Conservation (phyloP, 148 eudicot genomes). For the Fagopyrum esculentum region DNA sequence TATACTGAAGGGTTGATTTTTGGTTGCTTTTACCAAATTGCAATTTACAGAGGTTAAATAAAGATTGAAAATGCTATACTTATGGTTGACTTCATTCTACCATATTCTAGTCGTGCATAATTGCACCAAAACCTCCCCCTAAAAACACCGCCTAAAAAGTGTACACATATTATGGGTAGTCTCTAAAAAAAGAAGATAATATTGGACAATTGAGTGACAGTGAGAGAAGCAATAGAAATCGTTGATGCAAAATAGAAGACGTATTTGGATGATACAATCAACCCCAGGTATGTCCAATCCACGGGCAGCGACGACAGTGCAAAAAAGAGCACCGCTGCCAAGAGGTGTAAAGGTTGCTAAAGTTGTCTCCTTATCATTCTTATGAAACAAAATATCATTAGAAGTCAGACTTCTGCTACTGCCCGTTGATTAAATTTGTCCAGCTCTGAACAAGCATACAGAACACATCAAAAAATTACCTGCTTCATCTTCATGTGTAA, state of each 20-base stretch:
- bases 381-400: constrained; percentile 15
- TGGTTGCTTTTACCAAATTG: background rate
- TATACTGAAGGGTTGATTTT: background rate
- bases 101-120: background rate
- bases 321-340: constrained; percentile 73
- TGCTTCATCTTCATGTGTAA: constrained; percentile 96
- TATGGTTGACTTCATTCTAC: background rate
- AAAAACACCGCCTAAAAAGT: background rate
- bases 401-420: background rate
- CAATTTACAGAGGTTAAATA: background rate
- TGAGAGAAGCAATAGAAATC: background rate
- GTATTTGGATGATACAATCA: constrained; percentile 87
- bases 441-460: background rate
- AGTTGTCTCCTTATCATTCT: constrained; percentile 81
- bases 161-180: background rate
- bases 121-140: background rate
- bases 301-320: constrained; percentile 99
- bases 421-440: background rate
- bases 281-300: constrained; percentile 96
- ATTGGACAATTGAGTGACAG: background rate
- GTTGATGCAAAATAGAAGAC: background rate
- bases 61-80: background rate
- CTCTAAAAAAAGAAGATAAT: background rate
- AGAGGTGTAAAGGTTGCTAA: constrained; percentile 69
- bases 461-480: constrained; percentile 25